Evolutionary conservation across 345 rosid genomes (phyloP).

Genomic region (Fremontodendron californicum): DNA sequence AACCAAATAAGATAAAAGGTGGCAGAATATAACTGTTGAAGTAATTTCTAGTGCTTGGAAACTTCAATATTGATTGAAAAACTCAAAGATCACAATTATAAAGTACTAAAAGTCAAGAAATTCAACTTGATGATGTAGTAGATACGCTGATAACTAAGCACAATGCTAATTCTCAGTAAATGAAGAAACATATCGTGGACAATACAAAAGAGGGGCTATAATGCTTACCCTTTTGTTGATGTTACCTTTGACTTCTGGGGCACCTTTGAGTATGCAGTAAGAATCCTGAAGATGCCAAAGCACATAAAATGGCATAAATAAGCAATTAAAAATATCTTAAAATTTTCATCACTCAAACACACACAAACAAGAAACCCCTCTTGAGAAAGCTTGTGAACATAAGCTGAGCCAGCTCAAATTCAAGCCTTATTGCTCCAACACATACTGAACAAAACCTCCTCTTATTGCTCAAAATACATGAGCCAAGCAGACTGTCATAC

Average conservation of each 20-base stretch:
- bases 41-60: neutral
- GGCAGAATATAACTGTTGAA: neutral
- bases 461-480: neutral
- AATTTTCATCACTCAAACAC: neutral
- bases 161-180: neutral
- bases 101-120: neutral
- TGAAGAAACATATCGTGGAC: neutral
- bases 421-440: neutral
- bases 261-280: conserved; percentile 79
- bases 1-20: neutral
- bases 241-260: conserved; percentile 70
- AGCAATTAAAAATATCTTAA: neutral
- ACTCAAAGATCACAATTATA: neutral
- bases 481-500: neutral
- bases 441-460: neutral
- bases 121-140: neutral
- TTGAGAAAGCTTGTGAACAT: neutral
- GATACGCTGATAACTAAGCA: neutral
- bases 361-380: neutral
- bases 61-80: neutral
- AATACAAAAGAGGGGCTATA: neutral
- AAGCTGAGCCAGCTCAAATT: neutral
- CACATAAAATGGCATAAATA: neutral
- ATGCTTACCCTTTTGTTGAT: conserved; percentile 58
- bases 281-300: conserved; percentile 49